Conservation (phyloP, 2,329 filamentous ascomycete genomes). For the Ploettnerulaceae sp. region DNA sequence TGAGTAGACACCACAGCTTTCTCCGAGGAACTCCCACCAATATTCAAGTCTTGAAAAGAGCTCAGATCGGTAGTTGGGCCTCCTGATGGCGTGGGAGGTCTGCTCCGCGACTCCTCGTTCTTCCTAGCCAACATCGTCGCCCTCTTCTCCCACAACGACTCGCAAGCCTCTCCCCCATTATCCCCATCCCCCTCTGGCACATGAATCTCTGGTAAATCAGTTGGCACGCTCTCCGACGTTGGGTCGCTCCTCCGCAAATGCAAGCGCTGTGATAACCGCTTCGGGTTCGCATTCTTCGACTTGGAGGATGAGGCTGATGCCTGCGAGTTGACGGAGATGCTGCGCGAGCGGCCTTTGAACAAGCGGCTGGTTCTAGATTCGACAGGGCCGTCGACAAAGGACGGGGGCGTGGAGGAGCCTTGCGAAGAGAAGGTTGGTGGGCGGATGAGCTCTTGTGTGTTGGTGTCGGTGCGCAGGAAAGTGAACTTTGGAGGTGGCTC, state of each 20-base stretch:
- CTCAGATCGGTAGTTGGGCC: conserved; percentile 22
- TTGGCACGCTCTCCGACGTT: conserved; percentile 70
- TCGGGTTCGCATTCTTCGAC: conserved; percentile 19
- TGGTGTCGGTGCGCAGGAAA: conserved; percentile 82
- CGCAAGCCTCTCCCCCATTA: conserved; percentile 42
- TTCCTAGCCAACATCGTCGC: conserved; percentile 80
- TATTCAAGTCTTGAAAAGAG: conserved; percentile 21
- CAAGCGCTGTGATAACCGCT: conserved; percentile 64
- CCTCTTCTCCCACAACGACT: conserved; percentile 85
- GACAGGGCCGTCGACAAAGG: conserved; percentile 11
- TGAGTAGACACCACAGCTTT: conserved; percentile 43
- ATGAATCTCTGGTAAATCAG: conserved; percentile 71
- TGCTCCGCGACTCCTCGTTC: conserved; percentile 42
- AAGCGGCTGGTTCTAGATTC: conserved; percentile 33
- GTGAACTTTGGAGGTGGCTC: conserved; percentile 52
- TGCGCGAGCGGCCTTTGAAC: conserved; percentile 38
- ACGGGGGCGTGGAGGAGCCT: conserved; percentile 30
- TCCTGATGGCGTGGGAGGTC: conserved; percentile 38
- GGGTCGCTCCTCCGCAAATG: conserved; percentile 55
- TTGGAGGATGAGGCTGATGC: conserved; percentile 30
- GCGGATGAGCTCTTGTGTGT: conserved; percentile 71
- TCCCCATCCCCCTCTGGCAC: conserved; percentile 42
- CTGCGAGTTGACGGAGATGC: conserved; percentile 42
- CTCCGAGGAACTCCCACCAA: conserved; percentile 21
- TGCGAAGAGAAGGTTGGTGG: conserved; percentile 51